These are phyloP conservation scores for Suhomyces atakaporum DNA, from an alignment of 1,139 yeast genomes.

Conservation along the genomic window DNA sequence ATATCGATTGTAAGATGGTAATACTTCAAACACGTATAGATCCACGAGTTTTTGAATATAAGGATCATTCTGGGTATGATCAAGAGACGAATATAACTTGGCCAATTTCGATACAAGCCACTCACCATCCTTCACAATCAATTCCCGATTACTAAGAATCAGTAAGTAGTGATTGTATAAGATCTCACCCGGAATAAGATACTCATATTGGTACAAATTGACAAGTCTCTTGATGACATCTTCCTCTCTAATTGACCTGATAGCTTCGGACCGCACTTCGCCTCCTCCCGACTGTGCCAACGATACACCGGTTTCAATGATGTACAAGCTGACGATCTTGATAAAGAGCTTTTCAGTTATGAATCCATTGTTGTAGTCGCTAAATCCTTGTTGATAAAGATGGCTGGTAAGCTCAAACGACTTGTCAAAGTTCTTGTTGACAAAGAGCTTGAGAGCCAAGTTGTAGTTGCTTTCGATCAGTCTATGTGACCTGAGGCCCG, in stretches of 20 bases:
- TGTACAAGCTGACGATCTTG: conserved; percentile 39
- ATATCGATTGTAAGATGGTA: conserved; percentile 32
- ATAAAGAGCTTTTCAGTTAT: conserved; percentile 32
- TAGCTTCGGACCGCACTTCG: conserved; percentile 12
- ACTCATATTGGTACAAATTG: conserved; percentile 21
- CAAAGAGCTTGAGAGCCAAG: conserved; percentile 42
- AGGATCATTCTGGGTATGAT: conserved; percentile 17
- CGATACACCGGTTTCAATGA: conserved; percentile 38
- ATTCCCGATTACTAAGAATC: conserved; percentile 24
- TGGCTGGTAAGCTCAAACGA: conserved; percentile 34
- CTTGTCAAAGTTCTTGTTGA: conserved; percentile 38
- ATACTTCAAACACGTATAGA: conserved; percentile 38
- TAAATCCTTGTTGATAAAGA: conserved; percentile 26
- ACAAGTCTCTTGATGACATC: conserved; percentile 27
- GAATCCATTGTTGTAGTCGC: conserved; percentile 27
- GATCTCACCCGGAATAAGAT: conserved; percentile 36
- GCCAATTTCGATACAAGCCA: conserved; percentile 9
- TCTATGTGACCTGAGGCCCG: conserved; percentile 16
- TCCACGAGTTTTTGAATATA: conserved; percentile 31
- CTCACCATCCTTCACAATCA: conserved; percentile 11
- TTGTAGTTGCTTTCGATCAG: conserved; percentile 33
- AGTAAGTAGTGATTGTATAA: conserved; percentile 37
- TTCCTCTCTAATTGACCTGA: conserved; percentile 23
- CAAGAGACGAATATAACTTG: conserved; percentile 15
- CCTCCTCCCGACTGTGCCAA: conserved; percentile 2